Evolutionary conservation across 192 early-diverging fungal genomes (phyloP), one percentile per base, ranked within the genome.

Genomic region (Podila verticillata): DNA sequence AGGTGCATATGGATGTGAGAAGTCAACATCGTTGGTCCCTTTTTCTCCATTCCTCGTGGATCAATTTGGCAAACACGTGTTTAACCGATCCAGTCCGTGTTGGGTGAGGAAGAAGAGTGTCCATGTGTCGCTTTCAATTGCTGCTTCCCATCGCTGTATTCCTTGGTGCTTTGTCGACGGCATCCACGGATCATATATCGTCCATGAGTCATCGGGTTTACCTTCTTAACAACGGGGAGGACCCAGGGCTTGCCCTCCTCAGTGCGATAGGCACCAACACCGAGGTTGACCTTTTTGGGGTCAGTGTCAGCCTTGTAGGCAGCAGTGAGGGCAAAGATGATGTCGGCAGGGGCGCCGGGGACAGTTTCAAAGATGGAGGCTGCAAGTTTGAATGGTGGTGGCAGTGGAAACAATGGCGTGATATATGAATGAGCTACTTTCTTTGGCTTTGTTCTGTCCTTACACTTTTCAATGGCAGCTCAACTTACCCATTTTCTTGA

Each of bases 261-360:
- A 73, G 93, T 93, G 64, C 98, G 89, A 85, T 97, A 99, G 19
- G 98, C 98, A 61, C 98, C 98, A 7, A 99, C 95, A 73, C 96
- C 95, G 26, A 99, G 81, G 82, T 98, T 98, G 30, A 99, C 91
- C 86, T 98, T 98, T 59, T 87, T 73, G 57, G 90, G 83, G 75
- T 91, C 81, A 4, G 87, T 75, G 74, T 98, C 96, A 39, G 93
- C 92, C 82, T 92, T 92, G 84, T 92, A 97, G 39, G 86, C 80
- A 26, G 93, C 95, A 29, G 94, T 94, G 19, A 99, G 84, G 72
- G 94, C 85, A 71, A 99, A 95, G 78, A 99, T 99, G 62, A 92
- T 86, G 75, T 99, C 97, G 44, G 93, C 91, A 22, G 95, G 95
- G 6, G 95, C 94, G 73, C 70, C 74, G 30, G 87, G 74, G 47